phyloP scores from a whole-genome alignment of 305 asterid genomes.

The Solanum hybrid region DNA sequence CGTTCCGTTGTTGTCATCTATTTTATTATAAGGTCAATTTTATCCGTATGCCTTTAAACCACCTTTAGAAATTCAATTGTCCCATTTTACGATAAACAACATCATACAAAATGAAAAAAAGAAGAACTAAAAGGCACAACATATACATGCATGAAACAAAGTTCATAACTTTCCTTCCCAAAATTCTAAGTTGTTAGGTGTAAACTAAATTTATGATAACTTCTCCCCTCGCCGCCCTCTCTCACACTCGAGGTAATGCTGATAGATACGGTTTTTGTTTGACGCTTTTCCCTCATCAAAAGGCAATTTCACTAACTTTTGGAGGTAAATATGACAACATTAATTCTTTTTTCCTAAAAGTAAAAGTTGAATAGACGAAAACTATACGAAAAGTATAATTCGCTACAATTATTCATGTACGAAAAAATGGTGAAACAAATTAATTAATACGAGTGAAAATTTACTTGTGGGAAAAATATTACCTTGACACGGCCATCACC shows the following conservation, averaged over 20 bases:
- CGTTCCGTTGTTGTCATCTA: neutral
- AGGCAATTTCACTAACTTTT: neutral
- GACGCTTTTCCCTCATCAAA: neutral
- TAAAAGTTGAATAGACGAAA: neutral
- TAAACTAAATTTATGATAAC: too few species aligned
- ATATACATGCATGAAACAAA: neutral
- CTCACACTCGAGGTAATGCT: neutral
- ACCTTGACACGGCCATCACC: conserved; percentile 90
- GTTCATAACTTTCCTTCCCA: neutral
- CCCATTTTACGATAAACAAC: neutral
- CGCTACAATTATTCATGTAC: neutral
- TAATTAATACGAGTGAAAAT: neutral
- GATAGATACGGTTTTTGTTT: neutral
- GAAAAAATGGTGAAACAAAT: neutral
- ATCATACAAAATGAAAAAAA: neutral
- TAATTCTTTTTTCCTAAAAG: neutral
- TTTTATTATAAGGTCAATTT: neutral
- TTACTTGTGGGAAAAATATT: neutral
- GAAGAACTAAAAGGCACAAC: neutral
- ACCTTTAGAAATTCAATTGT: neutral
- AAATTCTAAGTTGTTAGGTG: neutral
- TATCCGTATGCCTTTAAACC: neutral
- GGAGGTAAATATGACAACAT: neutral
- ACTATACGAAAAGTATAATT: neutral
- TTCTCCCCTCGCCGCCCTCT: neutral